Conservation (phyloP, 805 yeast species). For the Kodamaea neixiangensis region DNA sequence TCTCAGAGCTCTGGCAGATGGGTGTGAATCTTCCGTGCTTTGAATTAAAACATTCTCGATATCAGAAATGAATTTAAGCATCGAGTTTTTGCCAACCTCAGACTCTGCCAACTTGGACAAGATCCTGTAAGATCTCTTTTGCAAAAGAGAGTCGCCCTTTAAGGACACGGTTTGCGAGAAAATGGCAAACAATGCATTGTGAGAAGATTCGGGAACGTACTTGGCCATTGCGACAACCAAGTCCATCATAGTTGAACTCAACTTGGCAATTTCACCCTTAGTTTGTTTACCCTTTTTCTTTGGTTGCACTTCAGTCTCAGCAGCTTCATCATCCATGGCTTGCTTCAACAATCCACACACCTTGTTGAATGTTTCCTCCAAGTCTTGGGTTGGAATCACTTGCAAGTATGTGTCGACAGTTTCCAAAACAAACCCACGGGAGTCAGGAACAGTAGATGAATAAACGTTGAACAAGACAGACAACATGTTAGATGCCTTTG, state of each 20-base stretch:
- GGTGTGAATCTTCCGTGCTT: constrained; percentile 57
- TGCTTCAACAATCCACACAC: constrained; percentile 77
- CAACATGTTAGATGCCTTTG: constrained; percentile 71
- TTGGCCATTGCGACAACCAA: constrained; percentile 84
- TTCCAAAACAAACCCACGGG: constrained; percentile 82
- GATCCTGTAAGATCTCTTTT: constrained; percentile 87
- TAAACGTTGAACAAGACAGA: constrained; percentile 91
- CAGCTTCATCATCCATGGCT: constrained; percentile 63
- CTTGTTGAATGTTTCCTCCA: constrained; percentile 77
- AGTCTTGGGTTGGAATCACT: constrained; percentile 65
- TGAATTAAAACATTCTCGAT: constrained; percentile 62
- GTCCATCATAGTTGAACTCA: constrained; percentile 88
- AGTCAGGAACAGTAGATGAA: constrained; percentile 82
- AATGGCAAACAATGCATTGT: constrained; percentile 74
- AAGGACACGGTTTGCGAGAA: constrained; percentile 64
- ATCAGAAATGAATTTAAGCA: constrained; percentile 52
- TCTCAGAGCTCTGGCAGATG: constrained; percentile 81
- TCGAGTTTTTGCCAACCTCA: constrained; percentile 59
- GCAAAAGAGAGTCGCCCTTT: constrained; percentile 65
- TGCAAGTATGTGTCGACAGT: constrained; percentile 80
- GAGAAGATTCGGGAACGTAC: constrained; percentile 70
- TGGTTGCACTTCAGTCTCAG: constrained; percentile 28
- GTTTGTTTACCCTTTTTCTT: constrained; percentile 31
- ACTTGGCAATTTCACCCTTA: constrained; percentile 37
- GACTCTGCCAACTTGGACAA: constrained; percentile 70